Evolutionary conservation across 768 basidiomycete genomes (phyloP).

Genomic region (Nidularia pulvinata): DNA sequence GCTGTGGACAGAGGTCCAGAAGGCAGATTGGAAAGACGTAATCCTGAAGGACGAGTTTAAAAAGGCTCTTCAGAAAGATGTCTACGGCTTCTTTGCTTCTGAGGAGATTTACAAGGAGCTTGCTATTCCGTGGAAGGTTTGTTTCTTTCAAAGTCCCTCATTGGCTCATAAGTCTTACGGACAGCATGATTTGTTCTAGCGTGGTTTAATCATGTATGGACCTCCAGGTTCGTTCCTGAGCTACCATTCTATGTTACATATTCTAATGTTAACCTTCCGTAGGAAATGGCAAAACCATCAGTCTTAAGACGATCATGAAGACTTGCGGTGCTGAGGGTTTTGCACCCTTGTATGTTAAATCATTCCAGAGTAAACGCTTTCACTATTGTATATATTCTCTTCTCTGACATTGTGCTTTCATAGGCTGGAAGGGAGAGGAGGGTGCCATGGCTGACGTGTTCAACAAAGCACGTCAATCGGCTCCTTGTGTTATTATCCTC

Average conservation of each 20-base stretch:
- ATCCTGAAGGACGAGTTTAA: conserved; percentile 75
- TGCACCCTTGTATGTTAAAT: conserved; percentile 79
- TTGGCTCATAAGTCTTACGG: no score
- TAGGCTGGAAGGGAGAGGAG: conserved; percentile 65
- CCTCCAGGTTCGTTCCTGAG: conserved; percentile 54
- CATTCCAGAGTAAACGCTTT: conserved; percentile 58
- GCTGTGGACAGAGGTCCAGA: conserved; percentile 64
- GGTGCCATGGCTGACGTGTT: conserved; percentile 69
- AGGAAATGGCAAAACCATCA: conserved; percentile 89
- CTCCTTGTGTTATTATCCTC: conserved; percentile 67
- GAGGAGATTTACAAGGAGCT: conserved; percentile 73
- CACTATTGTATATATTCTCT: not conserved
- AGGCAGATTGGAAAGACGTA: conserved; percentile 74
- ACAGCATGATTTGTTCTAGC: conserved; percentile 31
- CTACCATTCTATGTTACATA: not conserved
- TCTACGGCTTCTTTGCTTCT: conserved; percentile 80
- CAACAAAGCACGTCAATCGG: conserved; percentile 63
- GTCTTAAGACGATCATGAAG: conserved; percentile 82
- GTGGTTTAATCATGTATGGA: conserved; percentile 82
- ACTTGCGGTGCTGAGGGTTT: conserved; percentile 61
- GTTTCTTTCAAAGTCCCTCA: not conserved
- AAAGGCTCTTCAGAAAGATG: conserved; percentile 64
- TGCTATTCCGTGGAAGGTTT: conserved; percentile 83
- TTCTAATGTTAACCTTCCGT: not conserved
- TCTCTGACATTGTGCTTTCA: not conserved